Percentiles rank a stretch among this genome's conserved stretches.
These are phyloP conservation scores for Zhuliangozyma parablackwelliae DNA, from an alignment of 1,139 yeast genomes.

Conservation along the genomic window DNA sequence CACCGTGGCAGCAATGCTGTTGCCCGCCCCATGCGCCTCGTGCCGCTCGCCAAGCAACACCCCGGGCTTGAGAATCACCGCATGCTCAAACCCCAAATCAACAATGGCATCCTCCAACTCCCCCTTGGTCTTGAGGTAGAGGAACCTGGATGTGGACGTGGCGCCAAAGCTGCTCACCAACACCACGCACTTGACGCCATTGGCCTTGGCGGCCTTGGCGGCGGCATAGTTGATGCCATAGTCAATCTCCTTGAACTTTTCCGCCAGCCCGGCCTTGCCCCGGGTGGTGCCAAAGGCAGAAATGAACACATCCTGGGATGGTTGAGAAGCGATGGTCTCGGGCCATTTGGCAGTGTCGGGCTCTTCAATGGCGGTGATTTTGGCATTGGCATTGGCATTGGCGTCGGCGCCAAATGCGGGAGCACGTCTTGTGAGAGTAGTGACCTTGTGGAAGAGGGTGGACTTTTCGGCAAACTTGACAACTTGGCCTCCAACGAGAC, in stretches of 20 bases:
- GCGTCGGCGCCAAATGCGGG: slow-evolving; percentile 13
- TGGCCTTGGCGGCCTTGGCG: slow-evolving; percentile 66
- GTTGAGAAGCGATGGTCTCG: slow-evolving; percentile 14
- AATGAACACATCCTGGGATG: slow-evolving; percentile 33
- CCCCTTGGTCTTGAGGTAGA: slow-evolving; percentile 61
- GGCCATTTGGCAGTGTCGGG: slow-evolving; percentile 41
- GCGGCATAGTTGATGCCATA: slow-evolving; percentile 60
- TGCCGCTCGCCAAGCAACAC: slow-evolving; percentile 57
- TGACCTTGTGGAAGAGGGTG: slow-evolving; percentile 25
- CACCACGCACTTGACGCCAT: slow-evolving; percentile 61
- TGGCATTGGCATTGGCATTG: slow-evolving; percentile 1
- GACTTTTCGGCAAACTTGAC: slow-evolving; percentile 34
- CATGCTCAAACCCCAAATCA: slow-evolving; percentile 57
- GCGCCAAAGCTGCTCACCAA: slow-evolving; percentile 64
- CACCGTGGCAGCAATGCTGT: slow-evolving; percentile 20
- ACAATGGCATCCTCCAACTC: slow-evolving; percentile 56
- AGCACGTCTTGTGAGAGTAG: slow-evolving; percentile 44
- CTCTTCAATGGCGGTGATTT: slow-evolving; percentile 8
- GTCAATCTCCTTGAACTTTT: slow-evolving; percentile 63
- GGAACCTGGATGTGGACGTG: slow-evolving; percentile 43
- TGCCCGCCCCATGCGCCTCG: slow-evolving; percentile 32
- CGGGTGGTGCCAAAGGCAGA: slow-evolving; percentile 76
- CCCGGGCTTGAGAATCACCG: slow-evolving; percentile 73
- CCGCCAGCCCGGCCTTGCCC: slow-evolving; percentile 65
- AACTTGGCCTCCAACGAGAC: slow-evolving; percentile 51